These are phyloP conservation scores for Dactylellina parvicollis DNA, from an alignment of 2,329 filamentous ascomycete species.

Conservation along the genomic window DNA sequence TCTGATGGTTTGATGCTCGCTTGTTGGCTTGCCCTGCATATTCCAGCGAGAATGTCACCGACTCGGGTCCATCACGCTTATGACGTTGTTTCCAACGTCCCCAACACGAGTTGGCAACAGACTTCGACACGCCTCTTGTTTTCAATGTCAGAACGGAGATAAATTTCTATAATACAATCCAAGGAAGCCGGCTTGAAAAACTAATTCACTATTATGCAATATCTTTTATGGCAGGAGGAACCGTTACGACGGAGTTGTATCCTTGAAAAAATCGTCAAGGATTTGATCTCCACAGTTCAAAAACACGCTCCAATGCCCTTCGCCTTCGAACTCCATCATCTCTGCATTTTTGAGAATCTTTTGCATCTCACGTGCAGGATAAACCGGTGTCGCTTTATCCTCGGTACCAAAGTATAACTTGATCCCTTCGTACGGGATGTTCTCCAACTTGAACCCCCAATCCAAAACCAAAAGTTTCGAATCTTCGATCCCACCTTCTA, in stretches of 20 bases:
- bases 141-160: too few species aligned
- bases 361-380: constrained; percentile 61
- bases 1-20: too few species aligned
- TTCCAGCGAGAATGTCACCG: neutral
- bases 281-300: constrained; percentile 24
- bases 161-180: too few species aligned
- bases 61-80: neutral
- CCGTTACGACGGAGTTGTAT: too few species aligned
- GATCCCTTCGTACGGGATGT: constrained; percentile 57
- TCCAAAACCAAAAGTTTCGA: constrained; percentile 57
- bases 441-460: constrained; percentile 59
- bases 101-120: neutral
- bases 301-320: constrained; percentile 60
- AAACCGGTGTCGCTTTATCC: constrained; percentile 58
- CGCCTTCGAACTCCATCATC: constrained; percentile 59
- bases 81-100: constrained; percentile 7
- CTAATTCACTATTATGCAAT: too few species aligned
- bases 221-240: too few species aligned
- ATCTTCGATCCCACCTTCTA: constrained; percentile 57
- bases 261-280: constrained; percentile 30
- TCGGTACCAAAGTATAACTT: constrained; percentile 59
- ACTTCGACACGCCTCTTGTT: too few species aligned
- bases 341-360: constrained; percentile 60
- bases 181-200: too few species aligned
- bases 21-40: neutral